Evolutionary conservation across 2,329 filamentous ascomycete species (phyloP).

Genomic region (Lasiodiplodia theobromae): DNA sequence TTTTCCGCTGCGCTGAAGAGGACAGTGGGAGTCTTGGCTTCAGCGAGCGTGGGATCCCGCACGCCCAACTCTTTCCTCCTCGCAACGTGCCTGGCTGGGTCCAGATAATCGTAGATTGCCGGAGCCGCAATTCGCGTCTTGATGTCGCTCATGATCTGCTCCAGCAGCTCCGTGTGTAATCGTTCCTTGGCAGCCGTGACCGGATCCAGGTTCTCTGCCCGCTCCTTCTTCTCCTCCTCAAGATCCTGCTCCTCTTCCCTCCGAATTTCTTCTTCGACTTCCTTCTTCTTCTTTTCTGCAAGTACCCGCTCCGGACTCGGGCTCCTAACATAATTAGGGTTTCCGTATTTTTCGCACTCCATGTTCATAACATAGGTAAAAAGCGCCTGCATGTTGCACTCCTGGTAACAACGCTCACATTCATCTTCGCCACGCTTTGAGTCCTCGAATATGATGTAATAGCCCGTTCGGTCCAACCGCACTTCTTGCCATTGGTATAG

Average conservation of each 20-base stretch:
- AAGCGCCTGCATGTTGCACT: conserved; percentile 80
- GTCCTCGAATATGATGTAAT: conserved; percentile 90
- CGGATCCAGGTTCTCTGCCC: conserved; percentile 90
- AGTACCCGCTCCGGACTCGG: conserved; percentile 59
- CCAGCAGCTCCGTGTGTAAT: conserved; percentile 79
- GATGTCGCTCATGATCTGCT: conserved; percentile 88
- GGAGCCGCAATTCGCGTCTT: conserved; percentile 86
- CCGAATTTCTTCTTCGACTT: conserved; percentile 69
- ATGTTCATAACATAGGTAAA: conserved; percentile 95
- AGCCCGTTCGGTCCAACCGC: conserved; percentile 82
- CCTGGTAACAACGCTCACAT: conserved; percentile 78
- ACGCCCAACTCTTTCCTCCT: conserved; percentile 83
- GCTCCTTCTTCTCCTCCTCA: conserved; percentile 87
- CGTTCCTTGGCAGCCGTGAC: conserved; percentile 81
- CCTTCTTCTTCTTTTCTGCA: conserved; percentile 62
- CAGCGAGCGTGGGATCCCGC: conserved; percentile 66
- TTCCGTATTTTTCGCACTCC: conserved; percentile 77
- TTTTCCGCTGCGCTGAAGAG: conserved; percentile 49
- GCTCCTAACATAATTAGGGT: conserved; percentile 66
- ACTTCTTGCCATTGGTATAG: conserved; percentile 83
- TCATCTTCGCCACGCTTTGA: conserved; percentile 78
- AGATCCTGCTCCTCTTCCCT: conserved; percentile 81
- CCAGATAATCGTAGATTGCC: conserved; percentile 78
- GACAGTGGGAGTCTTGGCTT: conserved; percentile 62
- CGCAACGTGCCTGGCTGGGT: conserved; percentile 79